phyloP scores from a whole-genome alignment of 257 asterid species.

The Gynochthodes officinalis region DNA sequence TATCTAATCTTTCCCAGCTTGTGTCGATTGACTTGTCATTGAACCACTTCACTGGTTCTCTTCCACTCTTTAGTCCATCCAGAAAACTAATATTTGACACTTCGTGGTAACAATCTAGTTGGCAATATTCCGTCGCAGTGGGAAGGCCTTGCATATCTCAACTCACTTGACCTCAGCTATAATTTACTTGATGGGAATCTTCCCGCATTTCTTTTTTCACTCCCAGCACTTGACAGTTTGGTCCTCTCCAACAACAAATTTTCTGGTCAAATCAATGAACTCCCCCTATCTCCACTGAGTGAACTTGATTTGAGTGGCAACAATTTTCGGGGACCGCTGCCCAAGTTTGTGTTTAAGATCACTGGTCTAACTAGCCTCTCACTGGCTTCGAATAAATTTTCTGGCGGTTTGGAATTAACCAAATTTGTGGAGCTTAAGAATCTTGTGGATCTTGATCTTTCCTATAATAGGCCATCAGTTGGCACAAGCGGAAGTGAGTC shows the following conservation, averaged over 20 bases:
- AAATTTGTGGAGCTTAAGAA: constrained; percentile 10
- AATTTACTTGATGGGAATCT: constrained; percentile 42
- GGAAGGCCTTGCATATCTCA: constrained; percentile 40
- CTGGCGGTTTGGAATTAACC: constrained; percentile 29
- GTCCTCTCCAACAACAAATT: constrained; percentile 38
- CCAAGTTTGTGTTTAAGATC: constrained; percentile 39
- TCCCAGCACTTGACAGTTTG: constrained; percentile 34
- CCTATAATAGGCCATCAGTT: constrained; percentile 23
- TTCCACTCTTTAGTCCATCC: constrained; percentile 45
- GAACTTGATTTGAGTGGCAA: constrained; percentile 42
- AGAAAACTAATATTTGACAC: constrained; percentile 32
- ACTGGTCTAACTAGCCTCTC: constrained; percentile 26
- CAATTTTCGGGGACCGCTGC: constrained; percentile 48
- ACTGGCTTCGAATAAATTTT: constrained; percentile 41
- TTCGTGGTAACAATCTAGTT: constrained; percentile 28
- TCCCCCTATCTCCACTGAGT: constrained; percentile 24
- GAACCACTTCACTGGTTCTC: constrained; percentile 39
- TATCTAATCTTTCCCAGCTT: constrained; percentile 41
- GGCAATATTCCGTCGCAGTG: constrained; percentile 39
- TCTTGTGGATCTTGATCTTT: constrained; percentile 21
- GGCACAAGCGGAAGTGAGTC: constrained; percentile 13
- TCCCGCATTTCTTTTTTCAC: constrained; percentile 39
- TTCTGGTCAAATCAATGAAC: constrained; percentile 29
- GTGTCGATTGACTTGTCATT: constrained; percentile 29
- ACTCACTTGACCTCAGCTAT: constrained; percentile 29